Evolutionary conservation across 345 rosid genomes (phyloP).

Genomic region (Toxicodendron radicans): DNA sequence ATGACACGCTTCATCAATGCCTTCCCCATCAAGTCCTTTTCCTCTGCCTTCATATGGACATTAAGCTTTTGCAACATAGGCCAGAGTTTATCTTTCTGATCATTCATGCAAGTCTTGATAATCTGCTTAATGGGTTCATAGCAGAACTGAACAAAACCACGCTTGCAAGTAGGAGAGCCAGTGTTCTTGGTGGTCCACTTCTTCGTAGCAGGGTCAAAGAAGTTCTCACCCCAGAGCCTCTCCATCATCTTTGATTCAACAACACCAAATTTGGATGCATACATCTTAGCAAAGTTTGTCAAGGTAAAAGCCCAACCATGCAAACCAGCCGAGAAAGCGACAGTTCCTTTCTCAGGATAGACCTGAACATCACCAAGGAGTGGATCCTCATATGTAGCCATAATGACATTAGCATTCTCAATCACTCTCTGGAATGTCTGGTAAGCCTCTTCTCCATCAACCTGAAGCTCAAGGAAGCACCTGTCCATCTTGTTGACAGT

Average conservation of each 20-base stretch:
- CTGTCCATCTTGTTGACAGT: conserved; percentile 88
- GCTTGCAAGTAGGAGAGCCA: conserved; percentile 65
- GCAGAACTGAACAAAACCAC: conserved; percentile 81
- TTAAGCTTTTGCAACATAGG: conserved; percentile 68
- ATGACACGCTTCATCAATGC: conserved; percentile 78
- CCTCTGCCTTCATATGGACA: conserved; percentile 60
- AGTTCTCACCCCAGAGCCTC: conserved; percentile 83
- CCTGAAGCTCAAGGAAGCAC: conserved; percentile 84
- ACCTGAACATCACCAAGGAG: conserved; percentile 75
- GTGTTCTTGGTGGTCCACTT: conserved; percentile 74
- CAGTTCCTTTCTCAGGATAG: conserved; percentile 80
- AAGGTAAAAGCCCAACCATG: conserved; percentile 83
- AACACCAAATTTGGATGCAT: conserved; percentile 66
- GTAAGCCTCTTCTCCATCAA: conserved; percentile 82
- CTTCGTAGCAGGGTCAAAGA: conserved; percentile 73
- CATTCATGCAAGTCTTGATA: conserved; percentile 56
- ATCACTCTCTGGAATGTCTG: conserved; percentile 70
- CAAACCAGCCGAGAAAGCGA: conserved; percentile 81
- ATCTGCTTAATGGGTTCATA: conserved; percentile 74
- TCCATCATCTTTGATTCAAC: conserved; percentile 83
- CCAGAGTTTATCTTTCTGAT: conserved; percentile 70
- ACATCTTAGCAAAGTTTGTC: conserved; percentile 59
- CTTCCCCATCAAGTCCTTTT: conserved; percentile 75
- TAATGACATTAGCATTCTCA: conserved; percentile 78
- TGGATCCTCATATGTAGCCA: conserved; percentile 81